phyloP scores from a whole-genome alignment of 345 rosid genomes.

The Euclidium syriacum region DNA sequence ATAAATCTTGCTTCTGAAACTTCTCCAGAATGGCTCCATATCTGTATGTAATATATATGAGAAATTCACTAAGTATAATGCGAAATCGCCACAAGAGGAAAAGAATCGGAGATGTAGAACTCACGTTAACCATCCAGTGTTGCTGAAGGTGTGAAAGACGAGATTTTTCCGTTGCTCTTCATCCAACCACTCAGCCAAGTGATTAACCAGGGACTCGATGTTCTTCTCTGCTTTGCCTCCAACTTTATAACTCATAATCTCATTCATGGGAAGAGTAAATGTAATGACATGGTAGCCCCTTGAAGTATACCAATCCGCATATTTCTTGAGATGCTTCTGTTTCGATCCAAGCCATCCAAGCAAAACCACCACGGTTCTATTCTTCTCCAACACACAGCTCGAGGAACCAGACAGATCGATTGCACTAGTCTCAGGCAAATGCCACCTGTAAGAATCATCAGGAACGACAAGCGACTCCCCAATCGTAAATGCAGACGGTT shows the following conservation, averaged over 20 bases:
- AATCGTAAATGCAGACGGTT: slow-evolving; percentile 34
- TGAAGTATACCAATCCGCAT: slow-evolving; percentile 93
- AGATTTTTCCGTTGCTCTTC: slow-evolving; percentile 76
- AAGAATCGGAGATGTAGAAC: slow-evolving; percentile 13
- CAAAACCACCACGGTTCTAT: slow-evolving; percentile 84
- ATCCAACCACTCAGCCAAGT: slow-evolving; percentile 90
- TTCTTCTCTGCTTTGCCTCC: slow-evolving; percentile 92
- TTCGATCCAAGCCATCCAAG: slow-evolving; percentile 98
- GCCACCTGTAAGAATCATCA: slow-evolving; percentile 80
- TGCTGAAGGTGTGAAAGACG: slow-evolving; percentile 96
- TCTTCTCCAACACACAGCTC: slow-evolving; percentile 53
- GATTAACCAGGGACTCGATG: slow-evolving; percentile 72
- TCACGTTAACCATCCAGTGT: slow-evolving; percentile 98
- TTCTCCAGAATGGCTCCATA: slow-evolving; percentile 90
- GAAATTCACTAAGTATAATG: background rate
- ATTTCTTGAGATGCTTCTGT: slow-evolving; percentile 88
- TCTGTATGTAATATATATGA: slow-evolving; percentile 31
- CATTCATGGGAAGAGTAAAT: slow-evolving; percentile 84
- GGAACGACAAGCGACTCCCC: slow-evolving; percentile 38
- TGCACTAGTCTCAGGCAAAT: slow-evolving; percentile 68
- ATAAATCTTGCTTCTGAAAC: slow-evolving; percentile 76
- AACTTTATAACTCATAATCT: slow-evolving; percentile 77
- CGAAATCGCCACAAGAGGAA: background rate
- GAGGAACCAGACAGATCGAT: slow-evolving; percentile 49
- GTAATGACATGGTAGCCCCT: slow-evolving; percentile 93